Conservation (phyloP, 441 rosid species). For the Hura crepitans region DNA sequence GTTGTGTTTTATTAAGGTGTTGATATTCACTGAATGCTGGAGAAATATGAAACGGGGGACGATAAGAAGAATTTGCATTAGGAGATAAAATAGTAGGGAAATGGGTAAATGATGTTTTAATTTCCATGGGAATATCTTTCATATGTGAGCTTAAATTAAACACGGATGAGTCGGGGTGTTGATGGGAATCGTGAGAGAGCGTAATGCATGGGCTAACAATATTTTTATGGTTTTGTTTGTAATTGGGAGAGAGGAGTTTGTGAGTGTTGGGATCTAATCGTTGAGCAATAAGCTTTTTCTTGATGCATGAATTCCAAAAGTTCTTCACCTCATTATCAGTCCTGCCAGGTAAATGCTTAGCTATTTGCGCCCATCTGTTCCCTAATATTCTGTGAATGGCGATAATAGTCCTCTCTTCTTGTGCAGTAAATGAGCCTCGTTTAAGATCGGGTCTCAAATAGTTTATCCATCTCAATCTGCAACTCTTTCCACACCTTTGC, state of each 20-base stretch:
- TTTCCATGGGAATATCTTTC: slow-evolving; percentile 16
- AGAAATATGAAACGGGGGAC: background rate
- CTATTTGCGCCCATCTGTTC: slow-evolving; percentile 81
- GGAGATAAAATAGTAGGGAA: slow-evolving; percentile 11
- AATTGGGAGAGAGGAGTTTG: slow-evolving; percentile 50
- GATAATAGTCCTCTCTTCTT: slow-evolving; percentile 61
- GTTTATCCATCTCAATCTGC: slow-evolving; percentile 74
- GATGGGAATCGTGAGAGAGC: background rate
- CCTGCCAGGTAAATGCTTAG: slow-evolving; percentile 69
- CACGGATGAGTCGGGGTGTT: too few relatives aligned
- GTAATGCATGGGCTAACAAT: slow-evolving; percentile 2
- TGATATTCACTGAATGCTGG: background rate
- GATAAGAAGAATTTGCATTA: too few relatives aligned
- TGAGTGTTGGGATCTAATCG: slow-evolving; percentile 68
- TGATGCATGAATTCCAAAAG: slow-evolving; percentile 69
- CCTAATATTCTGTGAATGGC: slow-evolving; percentile 70
- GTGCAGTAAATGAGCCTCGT: slow-evolving; percentile 52
- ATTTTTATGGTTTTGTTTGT: slow-evolving; percentile 24
- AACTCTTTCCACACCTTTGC: slow-evolving; percentile 73
- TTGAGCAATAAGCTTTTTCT: slow-evolving; percentile 60
- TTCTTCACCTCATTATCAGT: slow-evolving; percentile 77
- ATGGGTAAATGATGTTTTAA: slow-evolving; percentile 11
- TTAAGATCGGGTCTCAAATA: slow-evolving; percentile 61
- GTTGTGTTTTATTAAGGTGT: background rate
- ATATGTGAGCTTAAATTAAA: slow-evolving; percentile 9